Evolutionary conservation across 1,139 yeast genomes (phyloP), one percentile per base, ranked within the genome.

Genomic region (Petasospora fabianii): DNA sequence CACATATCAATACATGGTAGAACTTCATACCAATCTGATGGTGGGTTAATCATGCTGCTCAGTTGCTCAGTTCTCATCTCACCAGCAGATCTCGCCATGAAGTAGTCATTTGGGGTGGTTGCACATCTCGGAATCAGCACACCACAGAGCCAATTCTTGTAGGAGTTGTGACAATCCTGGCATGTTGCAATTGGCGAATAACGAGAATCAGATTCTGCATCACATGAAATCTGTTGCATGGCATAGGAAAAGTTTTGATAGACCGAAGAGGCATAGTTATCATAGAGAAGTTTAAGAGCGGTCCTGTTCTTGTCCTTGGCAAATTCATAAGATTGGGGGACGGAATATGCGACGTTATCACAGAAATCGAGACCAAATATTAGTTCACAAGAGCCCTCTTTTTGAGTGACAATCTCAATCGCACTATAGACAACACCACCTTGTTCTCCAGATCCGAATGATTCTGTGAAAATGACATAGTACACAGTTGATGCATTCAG

Each of bases 121-220:
- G 83, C 70, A 54, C 98, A 92, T 26, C 97, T 66, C 0, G 98
- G 97, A n/a, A 92, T 84, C 0, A 88, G 70, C 5, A 86, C 87
- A 0, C 95, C 74, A 63, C 98, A 92, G 15, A 92, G 69, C 98
- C 98, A 92, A 53, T 82, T 73, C 53, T 78, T 80, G 59, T 92
- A 92, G 2, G 92, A 71, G 3, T 60, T 53, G 1, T 75, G 73
- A 59, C 98, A 92, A 54, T 85, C 81, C 11, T 66, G 71, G 55
- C 98, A 92, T 0, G 80, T 68, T 36, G 77, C 61, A 24, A 88
- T 56, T 13, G 95, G 87, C 2, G 96, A 85, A 61, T 75, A 92
- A 6, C 76, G 57, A 0, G 86, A 73, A 44, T 80, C 90, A n/a
- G 66, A 60, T 10, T 76, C 73, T 0, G 86, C 78, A 54, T 90